phyloP scores from a whole-genome alignment of 2,329 filamentous ascomycete genomes.

The Salinomyces thailandicus region DNA sequence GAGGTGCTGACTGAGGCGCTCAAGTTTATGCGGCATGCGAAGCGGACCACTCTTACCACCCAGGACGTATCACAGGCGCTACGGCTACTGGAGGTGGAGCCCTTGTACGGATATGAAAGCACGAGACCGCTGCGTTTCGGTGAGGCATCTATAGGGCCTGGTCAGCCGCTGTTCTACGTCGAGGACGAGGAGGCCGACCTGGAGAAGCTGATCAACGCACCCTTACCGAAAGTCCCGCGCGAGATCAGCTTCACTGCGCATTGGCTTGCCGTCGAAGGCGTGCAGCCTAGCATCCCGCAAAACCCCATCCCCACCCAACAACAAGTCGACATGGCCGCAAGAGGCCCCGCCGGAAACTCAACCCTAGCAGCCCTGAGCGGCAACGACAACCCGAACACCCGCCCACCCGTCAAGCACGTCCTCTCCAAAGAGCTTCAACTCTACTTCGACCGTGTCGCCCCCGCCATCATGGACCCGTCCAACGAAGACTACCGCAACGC shows the following conservation, averaged over 20 bases:
- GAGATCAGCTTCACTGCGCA: constrained; percentile 92
- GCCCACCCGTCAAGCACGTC: constrained; percentile 89
- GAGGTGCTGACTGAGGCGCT: constrained; percentile 90
- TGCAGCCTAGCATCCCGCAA: constrained; percentile 91
- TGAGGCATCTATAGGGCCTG: constrained; percentile 84
- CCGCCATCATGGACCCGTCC: constrained; percentile 75
- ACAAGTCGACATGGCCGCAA: constrained; percentile 75
- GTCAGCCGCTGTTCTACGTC: constrained; percentile 91
- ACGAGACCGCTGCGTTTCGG: constrained; percentile 82
- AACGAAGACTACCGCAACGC: constrained; percentile 80
- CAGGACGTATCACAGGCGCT: constrained; percentile 83
- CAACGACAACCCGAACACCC: constrained; percentile 71
- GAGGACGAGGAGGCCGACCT: constrained; percentile 99
- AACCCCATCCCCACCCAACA: constrained; percentile 68
- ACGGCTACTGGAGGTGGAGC: constrained; percentile 80
- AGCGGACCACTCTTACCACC: constrained; percentile 76
- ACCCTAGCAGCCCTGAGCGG: constrained; percentile 74
- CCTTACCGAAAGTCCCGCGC: constrained; percentile 84
- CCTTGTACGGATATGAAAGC: constrained; percentile 91
- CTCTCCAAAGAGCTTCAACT: constrained; percentile 91
- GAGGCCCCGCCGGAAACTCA: constrained; percentile 79
- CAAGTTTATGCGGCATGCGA: constrained; percentile 89
- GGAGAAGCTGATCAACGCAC: constrained; percentile 95
- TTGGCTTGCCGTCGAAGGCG: constrained; percentile 95
- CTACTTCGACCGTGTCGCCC: constrained; percentile 92